A percentile compares a stretch with the other conserved stretches of the same genome.
Conservation (phyloP, 2,329 filamentous ascomycete species). For the Nothophoma quercina region DNA sequence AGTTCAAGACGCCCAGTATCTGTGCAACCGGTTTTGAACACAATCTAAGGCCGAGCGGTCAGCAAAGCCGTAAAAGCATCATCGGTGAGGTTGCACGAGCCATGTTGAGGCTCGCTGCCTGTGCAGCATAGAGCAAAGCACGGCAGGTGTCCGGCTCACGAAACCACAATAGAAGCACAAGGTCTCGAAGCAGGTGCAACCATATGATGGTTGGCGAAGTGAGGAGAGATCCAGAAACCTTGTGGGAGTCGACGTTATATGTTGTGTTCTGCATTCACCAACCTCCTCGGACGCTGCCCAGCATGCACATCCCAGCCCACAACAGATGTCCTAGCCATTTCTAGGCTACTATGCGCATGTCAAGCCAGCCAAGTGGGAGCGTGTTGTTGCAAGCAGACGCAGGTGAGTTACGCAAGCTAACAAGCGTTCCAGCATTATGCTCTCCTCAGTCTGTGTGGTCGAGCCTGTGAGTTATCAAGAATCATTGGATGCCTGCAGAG, state of each 20-base stretch:
- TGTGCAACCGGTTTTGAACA: constrained; percentile 7
- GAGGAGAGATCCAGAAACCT: background rate
- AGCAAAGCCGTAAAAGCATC: background rate
- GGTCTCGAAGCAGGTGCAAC: background rate
- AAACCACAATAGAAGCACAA: background rate
- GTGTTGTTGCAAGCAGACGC: background rate
- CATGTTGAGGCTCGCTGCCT: background rate
- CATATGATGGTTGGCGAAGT: background rate
- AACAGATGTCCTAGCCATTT: background rate
- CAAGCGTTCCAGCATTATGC: background rate
- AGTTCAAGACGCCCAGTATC: background rate
- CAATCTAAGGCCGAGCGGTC: background rate
- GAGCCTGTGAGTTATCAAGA: too few relatives aligned
- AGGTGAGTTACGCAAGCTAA: background rate
- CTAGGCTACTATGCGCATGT: background rate
- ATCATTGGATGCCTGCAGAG: too few relatives aligned
- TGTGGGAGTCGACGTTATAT: constrained; percentile 1
- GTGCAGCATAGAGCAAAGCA: background rate
- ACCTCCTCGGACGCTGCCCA: background rate
- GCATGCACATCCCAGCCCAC: constrained; percentile 4
- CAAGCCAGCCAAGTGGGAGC: background rate
- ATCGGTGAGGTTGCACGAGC: background rate
- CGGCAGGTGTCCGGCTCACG: background rate
- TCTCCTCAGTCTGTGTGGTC: too few relatives aligned
- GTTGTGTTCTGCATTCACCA: background rate